Conservation (phyloP, 2,329 filamentous ascomycete genomes). For the Diaporthe australafricana region DNA sequence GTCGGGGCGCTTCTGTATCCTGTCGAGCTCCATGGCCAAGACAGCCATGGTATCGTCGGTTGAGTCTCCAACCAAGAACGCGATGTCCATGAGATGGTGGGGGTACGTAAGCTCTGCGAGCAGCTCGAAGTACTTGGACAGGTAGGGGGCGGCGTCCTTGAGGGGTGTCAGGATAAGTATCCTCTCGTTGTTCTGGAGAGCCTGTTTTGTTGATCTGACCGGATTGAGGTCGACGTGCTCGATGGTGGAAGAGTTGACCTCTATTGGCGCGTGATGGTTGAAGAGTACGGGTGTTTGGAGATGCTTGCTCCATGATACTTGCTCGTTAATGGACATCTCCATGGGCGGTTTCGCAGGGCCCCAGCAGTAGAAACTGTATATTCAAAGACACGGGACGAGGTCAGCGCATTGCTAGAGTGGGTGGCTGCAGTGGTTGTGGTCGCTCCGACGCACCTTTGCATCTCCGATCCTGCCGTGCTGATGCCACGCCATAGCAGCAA, state of each 20-base stretch:
- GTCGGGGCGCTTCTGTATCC: conserved; percentile 85
- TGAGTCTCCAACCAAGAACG: conserved; percentile 93
- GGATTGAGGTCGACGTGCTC: conserved; percentile 85
- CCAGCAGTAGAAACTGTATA: conserved; percentile 91
- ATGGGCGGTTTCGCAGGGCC: conserved; percentile 95
- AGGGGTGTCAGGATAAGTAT: conserved; percentile 93
- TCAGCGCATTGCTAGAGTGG: conserved; percentile 23
- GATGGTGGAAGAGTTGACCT: conserved; percentile 85
- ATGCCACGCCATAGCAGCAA: conserved; percentile 91
- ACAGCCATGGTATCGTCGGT: conserved; percentile 92
- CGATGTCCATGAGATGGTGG: conserved; percentile 93
- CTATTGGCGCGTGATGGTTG: conserved; percentile 91
- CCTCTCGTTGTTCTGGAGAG: conserved; percentile 83
- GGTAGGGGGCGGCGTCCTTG: conserved; percentile 85
- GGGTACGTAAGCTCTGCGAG: conserved; percentile 91
- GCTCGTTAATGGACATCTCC: conserved; percentile 93
- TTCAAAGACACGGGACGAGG: conserved; percentile 1
- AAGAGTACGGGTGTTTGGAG: conserved; percentile 93
- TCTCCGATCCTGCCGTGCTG: conserved; percentile 81
- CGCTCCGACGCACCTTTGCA: conserved; percentile 79
- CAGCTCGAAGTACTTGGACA: conserved; percentile 94
- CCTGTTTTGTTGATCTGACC: conserved; percentile 83
- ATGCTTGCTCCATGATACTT: conserved; percentile 88
- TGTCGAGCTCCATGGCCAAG: conserved; percentile 84
- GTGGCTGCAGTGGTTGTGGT: background rate